These are phyloP conservation scores for Megacollybia marginata DNA, from an alignment of 768 basidiomycete genomes.

Conservation along the genomic window DNA sequence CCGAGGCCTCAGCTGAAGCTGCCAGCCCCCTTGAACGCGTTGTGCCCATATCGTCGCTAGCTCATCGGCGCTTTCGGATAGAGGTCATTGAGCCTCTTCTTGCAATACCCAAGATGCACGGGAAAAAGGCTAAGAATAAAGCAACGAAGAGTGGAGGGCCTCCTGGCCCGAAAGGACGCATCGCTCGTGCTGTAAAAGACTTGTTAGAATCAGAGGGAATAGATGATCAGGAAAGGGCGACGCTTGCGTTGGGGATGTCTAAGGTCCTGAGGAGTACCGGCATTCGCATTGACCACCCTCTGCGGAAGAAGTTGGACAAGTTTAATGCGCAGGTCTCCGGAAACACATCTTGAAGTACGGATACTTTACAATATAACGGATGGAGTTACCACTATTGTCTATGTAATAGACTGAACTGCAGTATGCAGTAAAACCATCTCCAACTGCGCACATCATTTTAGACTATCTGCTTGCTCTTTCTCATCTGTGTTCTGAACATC, in stretches of 20 bases:
- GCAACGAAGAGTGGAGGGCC: conserved; percentile 32
- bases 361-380: too few species aligned
- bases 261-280: conserved; percentile 44
- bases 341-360: too few species aligned
- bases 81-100: conserved; percentile 68
- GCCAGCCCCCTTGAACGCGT: conserved; percentile 62
- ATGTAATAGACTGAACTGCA: too few species aligned
- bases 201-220: conserved; percentile 48
- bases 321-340: conserved; percentile 22
- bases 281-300: conserved; percentile 54
- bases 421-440: too few species aligned
- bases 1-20: conserved; percentile 69
- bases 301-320: conserved; percentile 63
- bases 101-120: conserved; percentile 58
- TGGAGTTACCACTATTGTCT: too few species aligned
- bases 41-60: conserved; percentile 56
- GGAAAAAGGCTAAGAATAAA: conserved; percentile 45
- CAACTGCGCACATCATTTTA: too few species aligned
- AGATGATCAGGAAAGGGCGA: conserved; percentile 36
- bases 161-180: conserved; percentile 52
- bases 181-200: conserved; percentile 62
- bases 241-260: conserved; percentile 44
- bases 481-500: too few species aligned
- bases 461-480: too few species aligned
- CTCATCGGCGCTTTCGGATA: conserved; percentile 62